These are phyloP conservation scores for Leccinum subgranulosum DNA, from an alignment of 768 basidiomycete species.

Conservation along the genomic window DNA sequence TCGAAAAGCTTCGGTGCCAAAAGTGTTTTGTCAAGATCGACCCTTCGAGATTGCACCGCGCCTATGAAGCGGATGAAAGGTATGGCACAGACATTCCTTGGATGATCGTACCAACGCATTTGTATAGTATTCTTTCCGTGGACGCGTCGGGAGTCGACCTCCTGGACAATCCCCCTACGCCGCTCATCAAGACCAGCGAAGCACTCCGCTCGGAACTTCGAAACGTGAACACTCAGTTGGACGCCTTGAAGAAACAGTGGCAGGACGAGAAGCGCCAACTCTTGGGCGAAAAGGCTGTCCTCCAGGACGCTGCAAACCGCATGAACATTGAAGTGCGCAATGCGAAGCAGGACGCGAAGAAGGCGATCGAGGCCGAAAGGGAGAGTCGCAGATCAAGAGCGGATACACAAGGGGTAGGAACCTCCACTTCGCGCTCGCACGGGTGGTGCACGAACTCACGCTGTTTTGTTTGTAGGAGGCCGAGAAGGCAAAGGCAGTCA, in stretches of 20 bases:
- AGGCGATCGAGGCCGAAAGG: constrained; percentile 50
- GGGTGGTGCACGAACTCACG: not conserved
- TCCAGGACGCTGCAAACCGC: constrained; percentile 68
- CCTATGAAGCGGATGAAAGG: constrained; percentile 60
- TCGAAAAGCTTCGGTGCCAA: constrained; percentile 62
- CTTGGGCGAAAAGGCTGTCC: constrained; percentile 65
- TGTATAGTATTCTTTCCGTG: constrained; percentile 42
- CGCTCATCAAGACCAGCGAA: constrained; percentile 66
- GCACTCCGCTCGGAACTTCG: constrained; percentile 57
- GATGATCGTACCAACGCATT: constrained; percentile 5
- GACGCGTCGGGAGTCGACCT: constrained; percentile 48
- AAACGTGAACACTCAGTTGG: constrained; percentile 60
- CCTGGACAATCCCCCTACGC: constrained; percentile 60
- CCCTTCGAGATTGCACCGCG: constrained; percentile 38
- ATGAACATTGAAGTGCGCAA: constrained; percentile 59
- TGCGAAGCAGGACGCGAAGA: constrained; percentile 56
- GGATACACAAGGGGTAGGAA: constrained; percentile 53
- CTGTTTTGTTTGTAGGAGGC: constrained; percentile 50
- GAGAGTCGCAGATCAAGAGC: constrained; percentile 46
- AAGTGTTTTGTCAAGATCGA: constrained; percentile 68
- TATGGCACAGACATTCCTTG: constrained; percentile 23
- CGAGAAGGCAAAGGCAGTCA: constrained; percentile 59
- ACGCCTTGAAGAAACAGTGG: constrained; percentile 66
- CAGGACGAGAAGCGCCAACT: constrained; percentile 60
- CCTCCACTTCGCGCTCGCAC: not conserved